A percentile compares a stretch with the other conserved stretches of the same genome.
These are phyloP conservation scores for Lepidium africanum DNA, from an alignment of 345 rosid species.

Conservation along the genomic window DNA sequence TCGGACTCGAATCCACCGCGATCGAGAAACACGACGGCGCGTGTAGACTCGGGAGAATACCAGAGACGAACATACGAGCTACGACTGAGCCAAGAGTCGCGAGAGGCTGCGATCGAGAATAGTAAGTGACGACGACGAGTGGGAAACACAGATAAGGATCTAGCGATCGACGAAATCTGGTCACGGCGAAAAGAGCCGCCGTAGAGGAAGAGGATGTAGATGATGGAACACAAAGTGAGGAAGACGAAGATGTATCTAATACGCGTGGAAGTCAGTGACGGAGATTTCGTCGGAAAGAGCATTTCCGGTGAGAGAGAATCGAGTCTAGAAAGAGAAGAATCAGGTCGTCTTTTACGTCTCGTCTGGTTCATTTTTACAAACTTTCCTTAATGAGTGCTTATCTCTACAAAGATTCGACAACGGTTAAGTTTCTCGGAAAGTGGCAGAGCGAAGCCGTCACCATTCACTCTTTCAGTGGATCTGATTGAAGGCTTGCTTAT, in stretches of 20 bases:
- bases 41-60: slow-evolving; percentile 56
- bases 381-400: background rate
- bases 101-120: slow-evolving; percentile 72
- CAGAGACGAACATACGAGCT: slow-evolving; percentile 63
- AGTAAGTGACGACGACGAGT: slow-evolving; percentile 57
- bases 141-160: slow-evolving; percentile 6
- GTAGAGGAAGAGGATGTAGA: slow-evolving; percentile 40
- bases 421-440: slow-evolving; percentile 4
- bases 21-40: slow-evolving; percentile 73
- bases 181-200: slow-evolving; percentile 19
- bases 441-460: background rate
- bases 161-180: slow-evolving; percentile 23
- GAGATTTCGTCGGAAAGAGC: slow-evolving; percentile 29
- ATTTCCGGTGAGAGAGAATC: slow-evolving; percentile 24
- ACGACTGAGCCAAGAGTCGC: slow-evolving; percentile 52
- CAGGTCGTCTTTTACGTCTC: slow-evolving; percentile 28
- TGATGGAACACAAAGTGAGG: slow-evolving; percentile 33
- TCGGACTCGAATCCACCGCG: slow-evolving; percentile 24
- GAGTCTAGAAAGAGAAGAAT: slow-evolving; percentile 4
- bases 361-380: slow-evolving; percentile 11
- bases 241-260: slow-evolving; percentile 44
- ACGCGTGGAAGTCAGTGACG: slow-evolving; percentile 33
- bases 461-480: background rate
- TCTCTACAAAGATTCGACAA: background rate
- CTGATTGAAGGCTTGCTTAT: background rate